A percentile compares a stretch with the other conserved stretches of the same genome.
Conservation (phyloP, 345 rosid species). For the Raphanus sativus region DNA sequence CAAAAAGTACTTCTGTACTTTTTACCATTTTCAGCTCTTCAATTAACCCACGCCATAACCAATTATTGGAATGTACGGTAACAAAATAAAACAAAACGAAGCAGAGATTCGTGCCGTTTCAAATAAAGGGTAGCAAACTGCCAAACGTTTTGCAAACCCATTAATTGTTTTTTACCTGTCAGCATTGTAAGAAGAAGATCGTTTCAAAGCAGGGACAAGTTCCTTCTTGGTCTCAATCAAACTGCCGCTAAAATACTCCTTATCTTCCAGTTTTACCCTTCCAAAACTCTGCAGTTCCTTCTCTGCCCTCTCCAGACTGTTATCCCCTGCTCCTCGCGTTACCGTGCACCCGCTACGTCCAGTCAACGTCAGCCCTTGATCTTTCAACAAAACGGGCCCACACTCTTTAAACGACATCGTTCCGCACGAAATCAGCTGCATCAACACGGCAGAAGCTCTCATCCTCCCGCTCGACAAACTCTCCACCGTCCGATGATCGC, state of each 20-base stretch:
- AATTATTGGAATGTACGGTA: constrained; percentile 27
- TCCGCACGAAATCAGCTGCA: constrained; percentile 94
- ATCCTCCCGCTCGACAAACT: constrained; percentile 54
- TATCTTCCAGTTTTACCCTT: constrained; percentile 72
- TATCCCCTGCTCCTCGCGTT: constrained; percentile 52
- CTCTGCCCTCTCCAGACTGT: constrained; percentile 20
- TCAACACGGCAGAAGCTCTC: constrained; percentile 78
- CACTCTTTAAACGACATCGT: constrained; percentile 77
- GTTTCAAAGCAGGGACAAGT: constrained; percentile 56
- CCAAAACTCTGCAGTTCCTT: constrained; percentile 35
- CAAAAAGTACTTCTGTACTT: constrained; percentile 15
- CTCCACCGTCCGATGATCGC: constrained; percentile 55
- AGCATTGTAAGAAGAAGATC: constrained; percentile 81
- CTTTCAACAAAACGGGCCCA: constrained; percentile 57
- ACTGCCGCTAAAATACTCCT: constrained; percentile 94
- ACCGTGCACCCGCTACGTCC: constrained; percentile 50
- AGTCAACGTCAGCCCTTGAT: constrained; percentile 61
- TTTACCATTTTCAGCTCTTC: constrained; percentile 38
- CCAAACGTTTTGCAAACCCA: neutral
- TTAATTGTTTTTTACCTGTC: constrained; percentile 53
- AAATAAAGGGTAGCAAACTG: neutral
- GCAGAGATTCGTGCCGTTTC: constrained; percentile 28
- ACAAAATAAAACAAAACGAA: neutral
- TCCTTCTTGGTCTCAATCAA: constrained; percentile 74
- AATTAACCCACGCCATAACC: constrained; percentile 28